Evolutionary conservation across 2,329 filamentous ascomycete species (phyloP).

Genomic region (Plectosphaerella cucumerina): DNA sequence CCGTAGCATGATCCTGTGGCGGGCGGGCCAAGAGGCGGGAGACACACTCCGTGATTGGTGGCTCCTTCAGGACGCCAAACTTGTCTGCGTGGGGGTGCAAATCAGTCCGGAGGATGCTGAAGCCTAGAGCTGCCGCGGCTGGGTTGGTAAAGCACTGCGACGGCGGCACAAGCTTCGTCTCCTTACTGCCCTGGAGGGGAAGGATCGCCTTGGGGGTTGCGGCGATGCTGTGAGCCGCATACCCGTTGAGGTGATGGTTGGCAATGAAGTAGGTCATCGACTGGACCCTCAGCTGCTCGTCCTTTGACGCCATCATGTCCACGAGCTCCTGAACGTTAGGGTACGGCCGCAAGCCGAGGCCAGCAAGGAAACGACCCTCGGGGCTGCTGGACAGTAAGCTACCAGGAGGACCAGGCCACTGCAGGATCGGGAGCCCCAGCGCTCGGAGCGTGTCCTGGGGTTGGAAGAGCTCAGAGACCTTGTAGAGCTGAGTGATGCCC

Average conservation of each 20-base stretch:
- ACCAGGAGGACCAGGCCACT: constrained; percentile 69
- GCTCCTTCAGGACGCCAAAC: constrained; percentile 81
- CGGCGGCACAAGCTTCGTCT: constrained; percentile 63
- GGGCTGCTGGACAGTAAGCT: constrained; percentile 59
- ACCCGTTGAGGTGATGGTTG: constrained; percentile 74
- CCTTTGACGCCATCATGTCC: constrained; percentile 66
- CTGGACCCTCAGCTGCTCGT: constrained; percentile 56
- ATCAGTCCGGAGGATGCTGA: constrained; percentile 70
- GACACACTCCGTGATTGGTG: constrained; percentile 72
- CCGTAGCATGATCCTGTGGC: constrained; percentile 62
- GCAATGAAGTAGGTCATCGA: constrained; percentile 79
- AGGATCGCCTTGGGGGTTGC: constrained; percentile 57
- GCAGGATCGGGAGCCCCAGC: constrained; percentile 70
- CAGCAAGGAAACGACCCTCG: constrained; percentile 71
- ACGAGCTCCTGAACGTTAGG: constrained; percentile 74
- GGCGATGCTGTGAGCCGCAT: constrained; percentile 59
- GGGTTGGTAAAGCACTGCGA: constrained; percentile 80
- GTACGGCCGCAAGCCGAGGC: constrained; percentile 67
- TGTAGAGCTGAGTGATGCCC: constrained; percentile 55
- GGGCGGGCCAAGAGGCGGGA: constrained; percentile 68
- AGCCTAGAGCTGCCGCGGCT: constrained; percentile 72
- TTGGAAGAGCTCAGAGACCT: constrained; percentile 75
- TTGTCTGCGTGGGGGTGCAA: constrained; percentile 69
- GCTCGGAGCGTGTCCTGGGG: constrained; percentile 67
- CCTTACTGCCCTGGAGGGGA: constrained; percentile 63